These are phyloP conservation scores for Candida palmyrensis DNA, from an alignment of 805 yeast species.

Conservation along the genomic window DNA sequence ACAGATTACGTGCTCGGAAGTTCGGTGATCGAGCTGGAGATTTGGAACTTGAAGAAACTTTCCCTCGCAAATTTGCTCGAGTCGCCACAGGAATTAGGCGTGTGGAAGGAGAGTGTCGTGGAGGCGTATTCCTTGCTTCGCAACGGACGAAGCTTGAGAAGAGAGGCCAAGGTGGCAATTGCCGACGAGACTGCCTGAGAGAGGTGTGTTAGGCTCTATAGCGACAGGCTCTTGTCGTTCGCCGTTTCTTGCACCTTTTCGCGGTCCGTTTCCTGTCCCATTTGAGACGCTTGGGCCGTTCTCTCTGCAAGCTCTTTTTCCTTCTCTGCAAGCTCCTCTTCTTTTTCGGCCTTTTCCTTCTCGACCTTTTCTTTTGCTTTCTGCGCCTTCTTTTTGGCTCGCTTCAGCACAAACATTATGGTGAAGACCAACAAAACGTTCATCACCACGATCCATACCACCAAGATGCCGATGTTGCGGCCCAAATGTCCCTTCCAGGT, in stretches of 20 bases:
- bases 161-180: conserved; percentile 17
- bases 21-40: conserved; percentile 13
- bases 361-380: conserved; percentile 5
- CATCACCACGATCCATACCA: conserved; percentile 22
- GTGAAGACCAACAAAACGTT: conserved; percentile 10
- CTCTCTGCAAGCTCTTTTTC: no score
- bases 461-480: conserved; percentile 23
- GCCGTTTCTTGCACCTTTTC: no score
- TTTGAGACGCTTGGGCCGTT: no score
- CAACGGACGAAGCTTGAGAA: conserved; percentile 16
- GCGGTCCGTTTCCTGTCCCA: no score
- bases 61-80: conserved; percentile 19
- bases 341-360: conserved; percentile 5
- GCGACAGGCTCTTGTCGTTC: no score
- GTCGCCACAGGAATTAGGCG: conserved; percentile 9
- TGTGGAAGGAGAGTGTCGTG: conserved; percentile 19
- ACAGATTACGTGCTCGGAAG: conserved; percentile 15
- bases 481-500: conserved; percentile 30
- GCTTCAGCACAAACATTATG: conserved; percentile 6
- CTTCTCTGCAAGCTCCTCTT: no score
- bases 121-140: conserved; percentile 17
- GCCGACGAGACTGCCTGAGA: conserved; percentile 14
- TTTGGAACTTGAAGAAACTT: conserved; percentile 20
- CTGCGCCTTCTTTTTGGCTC: conserved; percentile 1
- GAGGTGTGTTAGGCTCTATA: no score